Evolutionary conservation across 148 eudicot species (phyloP), one percentile per base, ranked within the genome.

Genomic region (Rhododendron williamsianum): DNA sequence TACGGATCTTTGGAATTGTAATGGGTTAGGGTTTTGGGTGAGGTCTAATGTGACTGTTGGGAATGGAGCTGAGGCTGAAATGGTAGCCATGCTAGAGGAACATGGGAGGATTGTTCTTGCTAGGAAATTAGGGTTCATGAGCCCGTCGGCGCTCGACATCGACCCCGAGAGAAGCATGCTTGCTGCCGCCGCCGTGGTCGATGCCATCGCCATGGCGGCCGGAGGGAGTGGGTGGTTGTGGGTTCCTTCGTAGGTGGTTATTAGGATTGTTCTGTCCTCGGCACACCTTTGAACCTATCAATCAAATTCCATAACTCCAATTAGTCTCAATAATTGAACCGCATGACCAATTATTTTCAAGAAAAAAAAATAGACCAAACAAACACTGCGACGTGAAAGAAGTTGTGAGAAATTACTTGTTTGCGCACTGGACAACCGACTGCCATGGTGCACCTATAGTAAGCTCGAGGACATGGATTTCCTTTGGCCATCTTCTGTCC

Each of bases 341-440:
- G 35, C 35, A 33, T 36, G 38, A 36, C 38, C 46, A 9, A 56
- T 3, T 15, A 78, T 12, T 9, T 8, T 43, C 16, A 76, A 6
- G 21, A 12, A 9, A 76, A 43, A 9, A 76, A 43, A 18, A 74
- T 35, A 15, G 6, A 46, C 41, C 78, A 30, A 71, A 30, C 36
- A 33, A 74, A 16, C 43, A 36, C 9, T 76, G n/a, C 2, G 2
- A 30, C 2, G 43, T 76, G 33, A 74, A 33, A 54, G 38, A 76
- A 1, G 41, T 71, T 13, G 52, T 8, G 35, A 15, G 48, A 51
- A 87, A 90, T 36, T 89, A 95, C 98, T 89, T 97, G 99, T 91
- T 97, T 97, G 60, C 99, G 95, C 1, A 97, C 99, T 0, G 99
- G 99, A 56, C 99, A 97, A n/a, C 98, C 98, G 67, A 89, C 92